Evolutionary conservation across 192 early-diverging fungal genomes (phyloP), one percentile per base, ranked within the genome.

Genomic region (Mortierella alpina): DNA sequence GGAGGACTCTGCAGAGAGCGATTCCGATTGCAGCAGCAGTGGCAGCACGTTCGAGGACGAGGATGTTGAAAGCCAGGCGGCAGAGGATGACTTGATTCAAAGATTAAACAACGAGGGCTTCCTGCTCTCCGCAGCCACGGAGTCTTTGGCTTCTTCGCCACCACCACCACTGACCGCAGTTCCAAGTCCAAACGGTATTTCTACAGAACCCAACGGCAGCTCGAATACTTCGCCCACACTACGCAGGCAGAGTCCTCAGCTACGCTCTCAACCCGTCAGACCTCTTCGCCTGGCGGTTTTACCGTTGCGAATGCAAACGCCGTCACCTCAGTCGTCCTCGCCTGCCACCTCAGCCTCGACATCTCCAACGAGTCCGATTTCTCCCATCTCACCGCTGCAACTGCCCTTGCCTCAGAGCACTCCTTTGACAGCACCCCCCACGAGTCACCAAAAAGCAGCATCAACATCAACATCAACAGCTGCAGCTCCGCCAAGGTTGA

Each of bases 61-160:
- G n/a, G 66, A 57, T 6, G 50, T 15, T 6, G 60, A 71, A 23
- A 71, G 69, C 18, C 51, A 52, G 31, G 49, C 63, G 6, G 69
- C 69, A 8, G 69, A 71, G 44, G 69, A 71, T 60, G 69, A 71
- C 6, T 23, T 63, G 41, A 61, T 71, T 42, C 41, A 63, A 42
- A 48, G 59, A 22, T 23, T 70, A 59, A 50, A 20, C n/a, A 23
- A 4, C 13, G 56, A 58, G 31, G 31, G 4, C n/a, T 54, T 54
- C 12, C 45, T 57, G 14, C 20, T 40, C 46, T 50, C 45, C 7
- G 20, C 22, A 4, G 9, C n/a, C 17, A 1, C 66, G 42, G 7
- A 11, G 5, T 51, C 13, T 22, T 22, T 50, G 54, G 8, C 54
- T 2, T 55, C 54, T 15, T 14, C 31, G 31, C 31, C 31, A 31